These are phyloP conservation scores for Lunularia cruciata DNA, from an alignment of 225 moss, liverwort and hornwort species.

Conservation along the genomic window DNA sequence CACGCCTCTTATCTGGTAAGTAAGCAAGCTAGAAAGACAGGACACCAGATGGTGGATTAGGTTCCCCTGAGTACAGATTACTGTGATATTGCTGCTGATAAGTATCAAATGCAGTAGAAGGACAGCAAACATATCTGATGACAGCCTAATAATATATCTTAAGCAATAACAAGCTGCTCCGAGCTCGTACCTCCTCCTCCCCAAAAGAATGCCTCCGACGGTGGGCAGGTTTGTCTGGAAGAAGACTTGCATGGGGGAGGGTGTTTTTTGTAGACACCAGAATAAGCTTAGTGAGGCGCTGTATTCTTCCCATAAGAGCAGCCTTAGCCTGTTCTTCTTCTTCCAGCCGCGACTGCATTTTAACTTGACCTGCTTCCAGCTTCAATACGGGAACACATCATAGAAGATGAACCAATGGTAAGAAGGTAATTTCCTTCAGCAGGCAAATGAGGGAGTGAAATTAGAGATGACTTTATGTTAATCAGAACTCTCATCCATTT, in stretches of 20 bases:
- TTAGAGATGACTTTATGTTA: no score
- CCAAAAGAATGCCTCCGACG: conserved; percentile 94
- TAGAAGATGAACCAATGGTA: no score
- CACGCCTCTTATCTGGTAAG: conserved; percentile 91
- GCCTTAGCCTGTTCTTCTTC: conserved; percentile 99
- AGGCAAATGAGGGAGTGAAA: no score
- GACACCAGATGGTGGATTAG: no score
- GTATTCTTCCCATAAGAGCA: conserved; percentile 98
- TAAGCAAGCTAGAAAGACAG: conserved; percentile 73
- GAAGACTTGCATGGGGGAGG: conserved; percentile 61
- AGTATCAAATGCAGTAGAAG: no score
- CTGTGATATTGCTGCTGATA: not conserved
- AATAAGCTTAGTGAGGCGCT: conserved; percentile 91
- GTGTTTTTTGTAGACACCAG: conserved; percentile 92
- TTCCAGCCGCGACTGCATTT: conserved; percentile 97
- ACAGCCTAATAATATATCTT: not conserved
- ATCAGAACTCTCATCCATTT: no score
- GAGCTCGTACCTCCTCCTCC: conserved; percentile 79
- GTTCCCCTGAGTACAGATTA: no score
- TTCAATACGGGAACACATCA: no score
- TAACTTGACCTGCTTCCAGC: conserved; percentile 96
- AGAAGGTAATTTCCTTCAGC: no score
- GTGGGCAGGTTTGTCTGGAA: conserved; percentile 74
- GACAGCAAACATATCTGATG: not conserved
- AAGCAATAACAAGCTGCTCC: not conserved